phyloP scores from a whole-genome alignment of 2,329 filamentous ascomycete species.

The Malbranchea zuffiana region DNA sequence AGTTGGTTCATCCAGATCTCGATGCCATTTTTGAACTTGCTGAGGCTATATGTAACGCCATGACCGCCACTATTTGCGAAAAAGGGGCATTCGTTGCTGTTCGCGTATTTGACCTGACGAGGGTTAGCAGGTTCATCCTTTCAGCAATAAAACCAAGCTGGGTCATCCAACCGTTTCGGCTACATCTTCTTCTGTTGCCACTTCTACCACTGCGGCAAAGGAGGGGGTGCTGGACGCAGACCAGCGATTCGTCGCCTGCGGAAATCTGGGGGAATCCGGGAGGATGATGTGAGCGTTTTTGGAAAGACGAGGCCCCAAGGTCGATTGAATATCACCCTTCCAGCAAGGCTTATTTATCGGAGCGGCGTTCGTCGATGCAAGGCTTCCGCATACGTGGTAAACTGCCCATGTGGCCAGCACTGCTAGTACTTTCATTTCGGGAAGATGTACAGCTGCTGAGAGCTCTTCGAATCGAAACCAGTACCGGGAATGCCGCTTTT shows the following conservation, averaged over 20 bases:
- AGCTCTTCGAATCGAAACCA: no score
- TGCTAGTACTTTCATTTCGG: no score
- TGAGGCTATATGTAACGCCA: constrained; percentile 41
- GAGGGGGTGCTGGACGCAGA: constrained; percentile 36
- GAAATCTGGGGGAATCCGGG: constrained; percentile 34
- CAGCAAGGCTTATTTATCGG: background rate
- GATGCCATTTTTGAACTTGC: constrained; percentile 40
- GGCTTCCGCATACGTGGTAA: no score
- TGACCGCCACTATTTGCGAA: constrained; percentile 45
- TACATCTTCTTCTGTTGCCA: constrained; percentile 41
- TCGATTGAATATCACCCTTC: constrained; percentile 14
- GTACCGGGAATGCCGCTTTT: no score
- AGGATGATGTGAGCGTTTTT: constrained; percentile 32
- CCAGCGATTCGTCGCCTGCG: constrained; percentile 35
- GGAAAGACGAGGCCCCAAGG: constrained; percentile 25
- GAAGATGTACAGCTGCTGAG: no score
- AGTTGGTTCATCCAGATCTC: constrained; percentile 41
- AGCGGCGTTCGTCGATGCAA: no score
- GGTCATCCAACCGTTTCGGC: constrained; percentile 36
- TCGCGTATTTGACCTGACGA: constrained; percentile 42
- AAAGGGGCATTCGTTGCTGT: constrained; percentile 39
- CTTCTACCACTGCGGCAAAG: constrained; percentile 39
- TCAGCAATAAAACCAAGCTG: no score
- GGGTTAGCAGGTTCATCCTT: no score
- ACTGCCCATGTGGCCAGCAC: no score